Evolutionary conservation across 1,284 basidiomycete genomes (phyloP), one percentile per base, ranked within the genome.

Genomic region (Microbotryum silenes-acaulis): DNA sequence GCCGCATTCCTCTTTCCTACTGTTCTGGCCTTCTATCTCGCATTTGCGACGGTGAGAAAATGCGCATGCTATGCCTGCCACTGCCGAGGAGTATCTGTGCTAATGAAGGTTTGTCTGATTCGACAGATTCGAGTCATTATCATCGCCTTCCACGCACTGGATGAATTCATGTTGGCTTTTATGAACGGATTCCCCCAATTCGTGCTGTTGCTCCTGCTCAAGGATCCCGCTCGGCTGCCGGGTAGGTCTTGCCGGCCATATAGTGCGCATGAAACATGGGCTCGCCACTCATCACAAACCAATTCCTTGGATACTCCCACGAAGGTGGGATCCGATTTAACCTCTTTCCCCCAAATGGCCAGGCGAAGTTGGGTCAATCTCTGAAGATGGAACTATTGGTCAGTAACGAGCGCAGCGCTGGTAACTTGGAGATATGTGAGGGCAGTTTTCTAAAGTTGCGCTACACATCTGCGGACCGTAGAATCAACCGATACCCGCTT

Each of bases 151-250:
- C 83, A 87, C 68, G 85, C 83, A 1, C 73, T 74, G 9, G 76
- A 90, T 44, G 84, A 87, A 66, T 83, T 82, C 1, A 75, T 81
- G 1, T 76, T 91, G 20, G 85, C 83, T 0, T 83, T 89, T 64
- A 81, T 97, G 77, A 93, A 96, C 67, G 85, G 90, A 62, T 91
- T 96, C 70, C 92, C 93, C 2, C 77, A 97, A 10, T 97, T 97
- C 75, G 87, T 86, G 0, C 75, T 96, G 29, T 84, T 94, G 80
- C 75, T 97, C 27, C 80, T 89, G n/a, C 67, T 85, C 33, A 96
- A 97, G 75, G 91, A 94, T 74, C 85, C 89, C 4, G 81, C 81
- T 69, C 80, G 93, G 45, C 72, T 96, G 20, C 90, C 92, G 61
- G 88, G 90, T 87, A 65, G 37, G 73, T 69, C 46, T n/a, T 27